Base-by-base conservation (phyloP, 768 basidiomycete species). In the Lenzites betulinus region DNA sequence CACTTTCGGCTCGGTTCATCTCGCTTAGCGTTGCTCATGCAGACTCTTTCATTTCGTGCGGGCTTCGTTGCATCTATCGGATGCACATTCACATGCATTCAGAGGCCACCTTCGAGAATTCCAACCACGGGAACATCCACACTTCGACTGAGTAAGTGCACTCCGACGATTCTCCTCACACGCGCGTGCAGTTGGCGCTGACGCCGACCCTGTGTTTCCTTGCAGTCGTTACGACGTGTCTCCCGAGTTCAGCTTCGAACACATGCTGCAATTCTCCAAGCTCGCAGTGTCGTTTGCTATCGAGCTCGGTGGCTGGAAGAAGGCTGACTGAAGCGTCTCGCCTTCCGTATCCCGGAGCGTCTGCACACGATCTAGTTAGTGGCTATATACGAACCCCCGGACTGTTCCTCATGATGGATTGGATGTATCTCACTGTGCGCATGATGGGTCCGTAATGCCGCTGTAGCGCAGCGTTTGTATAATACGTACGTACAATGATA, bases 161-260 rank as follows among this genome's bases (percentile, higher is more conserved):
- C 64, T 51, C 54, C 59, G 42, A 49, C 46, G 58, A 41, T 60
- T 28, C 57, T 64, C 49, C 30, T 33, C 23, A 58, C 22, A 50
- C 30, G 46, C 41, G 41, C 43, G 33, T 47, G 66, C 30, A 64
- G 54, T 25, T 15, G 26, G 23, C 23, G 25, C 38, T 48, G 38
- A 44, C 26, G 33, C 51, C 66, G 60, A 68, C 67, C 47, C 47
- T 60, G 43, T 49, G 22, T 23, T 54, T 56, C 38, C 44, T 65
- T 44, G 36, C 67, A 93, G 92, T 71, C 89, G 89, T 52, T 90
- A 90, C 57, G 91, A 95, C 70, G 79, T 92, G 60, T 92, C 92
- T 12, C 77, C 84, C 22, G 95, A 96, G 73, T 97, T 97, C 75
- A 90, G 88, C 69, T 98, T 96, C 72, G 74, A 78, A 6, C 95